Conservation (phyloP, 1,284 basidiomycete genomes). For the Boletus calvinii region DNA sequence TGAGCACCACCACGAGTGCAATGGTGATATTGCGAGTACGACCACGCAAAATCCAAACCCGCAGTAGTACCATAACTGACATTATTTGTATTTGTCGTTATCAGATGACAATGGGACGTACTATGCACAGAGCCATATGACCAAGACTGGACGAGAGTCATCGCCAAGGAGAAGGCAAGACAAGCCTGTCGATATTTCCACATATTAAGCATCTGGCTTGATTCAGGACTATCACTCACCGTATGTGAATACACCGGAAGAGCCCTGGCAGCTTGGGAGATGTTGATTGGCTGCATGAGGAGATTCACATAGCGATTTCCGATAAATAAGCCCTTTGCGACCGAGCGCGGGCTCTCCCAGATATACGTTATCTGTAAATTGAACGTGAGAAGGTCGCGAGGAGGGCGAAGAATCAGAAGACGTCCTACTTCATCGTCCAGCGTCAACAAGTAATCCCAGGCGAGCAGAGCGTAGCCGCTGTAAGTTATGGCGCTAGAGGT, state of each 20-base stretch:
- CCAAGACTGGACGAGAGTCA: not conserved
- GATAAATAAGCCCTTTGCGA: not conserved
- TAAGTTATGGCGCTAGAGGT: not conserved
- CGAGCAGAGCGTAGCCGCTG: constrained; percentile 1
- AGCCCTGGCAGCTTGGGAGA: not conserved
- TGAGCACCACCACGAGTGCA: not conserved
- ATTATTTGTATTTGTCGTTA: not conserved
- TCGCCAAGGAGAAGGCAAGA: not conserved
- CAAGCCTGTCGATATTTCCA: not conserved
- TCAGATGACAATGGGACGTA: not conserved
- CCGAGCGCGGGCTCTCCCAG: not conserved
- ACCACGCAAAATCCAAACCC: constrained; percentile 4
- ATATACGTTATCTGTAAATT: not conserved
- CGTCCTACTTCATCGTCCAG: constrained; percentile 6
- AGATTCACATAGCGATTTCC: constrained; percentile 5
- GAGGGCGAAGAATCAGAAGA: not conserved
- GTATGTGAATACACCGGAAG: not conserved
- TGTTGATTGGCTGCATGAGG: not conserved
- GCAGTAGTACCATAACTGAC: constrained; percentile 3
- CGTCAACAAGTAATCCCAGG: constrained; percentile 10
- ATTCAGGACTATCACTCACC: not conserved
- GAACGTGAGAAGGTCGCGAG: not conserved
- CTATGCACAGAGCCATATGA: constrained; percentile 4
- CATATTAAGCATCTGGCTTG: not conserved
- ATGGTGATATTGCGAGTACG: constrained; percentile 3